Conservation (phyloP, 345 rosid species). For the Bretschneidera sinensis region DNA sequence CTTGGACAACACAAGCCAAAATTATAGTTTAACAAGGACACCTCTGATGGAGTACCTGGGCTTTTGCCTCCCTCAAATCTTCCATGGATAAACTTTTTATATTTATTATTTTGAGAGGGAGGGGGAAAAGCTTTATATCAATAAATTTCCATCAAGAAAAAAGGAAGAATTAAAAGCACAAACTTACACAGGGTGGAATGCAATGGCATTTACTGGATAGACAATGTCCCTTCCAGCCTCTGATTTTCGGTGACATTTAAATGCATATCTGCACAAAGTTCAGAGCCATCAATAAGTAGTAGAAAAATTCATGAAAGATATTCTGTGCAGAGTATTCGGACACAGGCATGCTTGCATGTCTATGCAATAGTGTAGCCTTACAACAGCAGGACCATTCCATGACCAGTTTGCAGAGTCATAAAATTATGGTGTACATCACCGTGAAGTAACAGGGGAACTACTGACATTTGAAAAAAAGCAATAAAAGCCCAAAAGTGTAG, state of each 20-base stretch:
- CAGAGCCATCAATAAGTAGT: conserved; percentile 3
- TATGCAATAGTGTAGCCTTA: not conserved
- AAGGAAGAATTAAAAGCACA: not conserved
- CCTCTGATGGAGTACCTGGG: too few relatives aligned
- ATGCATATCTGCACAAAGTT: conserved; percentile 71
- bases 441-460: not conserved
- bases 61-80: too few relatives aligned
- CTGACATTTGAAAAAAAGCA: not conserved
- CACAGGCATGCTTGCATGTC: not conserved
- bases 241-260: conserved; percentile 95
- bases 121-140: not conserved
- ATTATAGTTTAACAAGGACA: too few relatives aligned
- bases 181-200: conserved; percentile 97
- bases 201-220: conserved; percentile 93
- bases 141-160: not conserved
- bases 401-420: not conserved
- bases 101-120: not conserved
- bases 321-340: not conserved
- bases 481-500: not conserved
- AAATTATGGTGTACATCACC: not conserved
- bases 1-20: too few relatives aligned
- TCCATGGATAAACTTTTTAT: too few relatives aligned
- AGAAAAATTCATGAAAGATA: conserved; percentile 4
- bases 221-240: conserved; percentile 97
- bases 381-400: not conserved